Base-by-base conservation (phyloP, 345 rosid species). In the Hibiscus tridactylites region DNA sequence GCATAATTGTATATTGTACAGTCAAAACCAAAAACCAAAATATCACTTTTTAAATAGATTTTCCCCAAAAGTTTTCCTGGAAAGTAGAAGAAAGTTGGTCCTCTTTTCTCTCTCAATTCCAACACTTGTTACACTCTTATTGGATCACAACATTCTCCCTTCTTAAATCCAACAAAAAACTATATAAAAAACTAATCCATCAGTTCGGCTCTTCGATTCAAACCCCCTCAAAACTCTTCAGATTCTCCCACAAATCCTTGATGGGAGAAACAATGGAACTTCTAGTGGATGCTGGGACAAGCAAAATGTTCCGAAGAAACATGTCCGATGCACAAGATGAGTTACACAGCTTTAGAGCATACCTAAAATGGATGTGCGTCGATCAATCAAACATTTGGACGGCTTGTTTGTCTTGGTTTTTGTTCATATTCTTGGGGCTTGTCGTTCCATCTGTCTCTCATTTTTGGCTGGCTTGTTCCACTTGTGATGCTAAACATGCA, bases 311-410 rank as follows among this genome's bases (percentile, higher is more conserved):
- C 62, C 59, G 53, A 16, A 86, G 98, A 5, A 74, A 82, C 72
- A 73, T 61, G 0, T 91, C 96, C 0, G 79, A 91, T 71, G 87
- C 91, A 1, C 83, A 83, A 44, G 98, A 94, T 81, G 98, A 94
- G 82, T 83, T 94, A 5, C 81, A 78, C 0, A 86, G 91, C 77
- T 94, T 91, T 74, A 79, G 97, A 58, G 84, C 88, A n/a, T 91
- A 86, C 33, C 87, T 94, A 1, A 76, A 83, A 77, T 91, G 91
- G 97, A 87, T 93, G 92, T 89, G 92, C 73, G 92, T 93, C 4
- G 98, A 92, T 73, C 99, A 95, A 81, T 87, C 99, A 3, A 83
- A 47, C 71, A 47, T 68, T 0, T 79, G 85, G 87, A 72, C 76
- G 9, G 76, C 92, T 5, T 79, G 79, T 72, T 79, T 90, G 7